phyloP scores from a whole-genome alignment of 208 protist genomes.

The Acanthamoeba divionensis region DNA sequence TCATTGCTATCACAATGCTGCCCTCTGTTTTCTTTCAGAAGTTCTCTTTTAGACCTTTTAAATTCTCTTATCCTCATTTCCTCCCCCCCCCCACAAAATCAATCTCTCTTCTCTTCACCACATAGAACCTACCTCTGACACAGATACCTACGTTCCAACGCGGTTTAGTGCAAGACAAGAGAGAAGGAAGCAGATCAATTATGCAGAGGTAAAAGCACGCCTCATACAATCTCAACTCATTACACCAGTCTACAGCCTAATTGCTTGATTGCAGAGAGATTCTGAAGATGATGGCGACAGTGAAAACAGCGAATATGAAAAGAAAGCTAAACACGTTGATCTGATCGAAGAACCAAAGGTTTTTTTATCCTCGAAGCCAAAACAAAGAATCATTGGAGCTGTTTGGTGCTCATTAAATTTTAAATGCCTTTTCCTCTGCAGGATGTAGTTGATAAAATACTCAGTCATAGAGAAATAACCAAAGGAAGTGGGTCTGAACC shows the following conservation, averaged over 20 bases:
- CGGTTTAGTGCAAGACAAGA: conserved; percentile 24
- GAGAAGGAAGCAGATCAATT: conserved; percentile 19
- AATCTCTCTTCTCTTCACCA: too few species aligned
- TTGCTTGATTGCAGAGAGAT: too few species aligned
- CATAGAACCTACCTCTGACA: too few species aligned
- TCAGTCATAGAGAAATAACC: conserved; percentile 13
- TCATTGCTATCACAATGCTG: too few species aligned
- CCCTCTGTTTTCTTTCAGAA: too few species aligned
- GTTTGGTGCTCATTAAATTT: background rate
- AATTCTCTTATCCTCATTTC: too few species aligned
- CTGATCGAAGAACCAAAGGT: conserved; percentile 29
- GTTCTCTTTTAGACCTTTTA: too few species aligned
- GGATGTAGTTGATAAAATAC: conserved; percentile 35
- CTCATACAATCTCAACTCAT: too few species aligned
- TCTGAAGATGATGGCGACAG: background rate
- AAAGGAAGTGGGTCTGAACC: background rate
- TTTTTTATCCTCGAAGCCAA: background rate
- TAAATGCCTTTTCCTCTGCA: background rate
- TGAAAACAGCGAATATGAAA: background rate
- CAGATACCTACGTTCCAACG: background rate
- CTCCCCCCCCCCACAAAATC: too few species aligned
- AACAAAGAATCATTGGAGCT: background rate
- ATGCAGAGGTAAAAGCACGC: conserved; percentile 4
- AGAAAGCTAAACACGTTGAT: background rate
- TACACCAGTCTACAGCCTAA: too few species aligned